Evolutionary conservation across 345 rosid genomes (phyloP).

Genomic region (Arabis hirsuta): DNA sequence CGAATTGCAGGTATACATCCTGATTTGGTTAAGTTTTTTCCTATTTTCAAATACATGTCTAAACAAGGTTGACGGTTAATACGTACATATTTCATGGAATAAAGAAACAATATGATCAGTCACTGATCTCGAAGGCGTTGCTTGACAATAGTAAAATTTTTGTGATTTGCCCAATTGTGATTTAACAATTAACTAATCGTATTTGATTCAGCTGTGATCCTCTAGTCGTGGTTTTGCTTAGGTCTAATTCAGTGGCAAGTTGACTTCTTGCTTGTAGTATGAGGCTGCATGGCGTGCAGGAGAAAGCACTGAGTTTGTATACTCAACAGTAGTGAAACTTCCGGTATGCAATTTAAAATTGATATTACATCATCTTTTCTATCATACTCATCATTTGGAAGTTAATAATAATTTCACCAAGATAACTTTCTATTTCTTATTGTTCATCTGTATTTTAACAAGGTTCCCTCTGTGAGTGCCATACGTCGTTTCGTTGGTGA

Average conservation of each 20-base stretch:
- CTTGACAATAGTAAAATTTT: constrained; percentile 3
- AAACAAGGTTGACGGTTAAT: constrained; percentile 17
- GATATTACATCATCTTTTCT: constrained; percentile 14
- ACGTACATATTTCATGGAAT: constrained; percentile 7
- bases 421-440: no score
- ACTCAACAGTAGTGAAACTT: constrained; percentile 77
- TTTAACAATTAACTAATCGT: not conserved
- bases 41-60: constrained; percentile 7
- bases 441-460: no score
- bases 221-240: constrained; percentile 25
- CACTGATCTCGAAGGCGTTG: constrained; percentile 24
- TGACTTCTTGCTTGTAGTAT: constrained; percentile 59
- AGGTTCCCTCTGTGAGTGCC: no score
- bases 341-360: constrained; percentile 58
- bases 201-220: not conserved
- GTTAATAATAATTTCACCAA: not conserved
- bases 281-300: constrained; percentile 99
- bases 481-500: constrained; percentile 10
- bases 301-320: constrained; percentile 87
- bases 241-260: constrained; percentile 21
- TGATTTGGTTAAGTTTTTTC: constrained; percentile 15
- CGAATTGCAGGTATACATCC: constrained; percentile 78
- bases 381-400: constrained; percentile 28
- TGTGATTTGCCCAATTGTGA: constrained; percentile 13
- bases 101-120: constrained; percentile 27